Evolutionary conservation across 768 basidiomycete genomes (phyloP).

Genomic region (Gymnopilus dilepis): DNA sequence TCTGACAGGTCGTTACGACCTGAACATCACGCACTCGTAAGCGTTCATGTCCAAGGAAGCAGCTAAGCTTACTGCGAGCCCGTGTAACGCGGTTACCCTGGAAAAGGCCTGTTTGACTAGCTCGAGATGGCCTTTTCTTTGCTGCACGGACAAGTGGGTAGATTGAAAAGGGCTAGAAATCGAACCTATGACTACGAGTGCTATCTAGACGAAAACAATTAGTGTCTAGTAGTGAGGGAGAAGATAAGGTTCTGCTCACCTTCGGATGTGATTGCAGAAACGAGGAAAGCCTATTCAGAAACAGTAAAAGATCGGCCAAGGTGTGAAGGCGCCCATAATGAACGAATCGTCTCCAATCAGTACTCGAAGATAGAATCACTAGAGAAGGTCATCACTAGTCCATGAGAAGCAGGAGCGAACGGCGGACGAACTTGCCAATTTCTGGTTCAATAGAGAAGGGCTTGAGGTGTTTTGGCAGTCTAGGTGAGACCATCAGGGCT

Average conservation of each 20-base stretch:
- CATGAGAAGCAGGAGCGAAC: background rate
- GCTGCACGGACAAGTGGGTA: constrained; percentile 41
- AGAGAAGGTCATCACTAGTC: constrained; percentile 3
- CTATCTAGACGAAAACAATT: constrained; percentile 41
- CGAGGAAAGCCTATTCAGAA: constrained; percentile 57
- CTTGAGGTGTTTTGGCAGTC: constrained; percentile 53
- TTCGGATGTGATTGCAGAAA: constrained; percentile 51
- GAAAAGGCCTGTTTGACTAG: constrained; percentile 58
- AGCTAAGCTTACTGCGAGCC: constrained; percentile 49
- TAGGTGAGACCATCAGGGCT: constrained; percentile 31
- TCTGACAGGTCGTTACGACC: constrained; percentile 66
- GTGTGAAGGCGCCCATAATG: constrained; percentile 49
- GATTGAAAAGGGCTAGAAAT: constrained; percentile 72
- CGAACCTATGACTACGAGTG: constrained; percentile 68
- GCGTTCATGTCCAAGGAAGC: background rate
- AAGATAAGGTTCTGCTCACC: constrained; percentile 38
- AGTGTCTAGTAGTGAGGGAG: background rate
- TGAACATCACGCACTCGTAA: constrained; percentile 17
- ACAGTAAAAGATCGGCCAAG: constrained; percentile 60
- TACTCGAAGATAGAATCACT: constrained; percentile 15
- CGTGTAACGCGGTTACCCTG: constrained; percentile 49
- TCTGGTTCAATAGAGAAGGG: constrained; percentile 34
- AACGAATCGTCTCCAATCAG: constrained; percentile 28
- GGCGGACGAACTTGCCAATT: constrained; percentile 31
- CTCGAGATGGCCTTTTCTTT: constrained; percentile 51